Evolutionary conservation across 2,329 filamentous ascomycete genomes (phyloP), one percentile per base, ranked within the genome.

Genomic region (Diaporthe helianthi): DNA sequence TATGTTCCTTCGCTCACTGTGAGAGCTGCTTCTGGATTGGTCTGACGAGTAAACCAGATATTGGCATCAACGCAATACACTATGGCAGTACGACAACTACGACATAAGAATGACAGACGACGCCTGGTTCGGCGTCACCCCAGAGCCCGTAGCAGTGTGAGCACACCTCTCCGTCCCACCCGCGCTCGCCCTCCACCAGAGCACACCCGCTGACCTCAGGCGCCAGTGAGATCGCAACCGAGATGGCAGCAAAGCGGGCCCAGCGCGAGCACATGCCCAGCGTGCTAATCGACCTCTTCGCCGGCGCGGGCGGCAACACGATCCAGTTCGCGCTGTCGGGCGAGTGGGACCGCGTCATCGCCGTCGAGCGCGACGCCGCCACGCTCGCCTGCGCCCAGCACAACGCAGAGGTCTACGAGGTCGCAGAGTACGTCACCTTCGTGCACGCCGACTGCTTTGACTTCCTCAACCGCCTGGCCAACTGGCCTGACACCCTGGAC

Each of bases 81-180:
- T 99, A 73, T 99, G 97, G 81, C 90, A 91, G 19, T 87, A 86
- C 74, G 99, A 98, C 78, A 91, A 98, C 78, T 87, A 94, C 69
- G 95, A 94, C 67, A 87, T 99, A 73, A 91, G 90, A 84, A 89
- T 99, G 85, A 99, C 97, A 0, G 90, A 97, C 78, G 91, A 95
- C 80, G 92, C 94, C 66, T 99, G 96, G 96, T 99, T 96, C 78
- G 96, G 94, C 67, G 94, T 98, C 9, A 99, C 97, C 0, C 94
- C 96, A 17, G 95, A 99, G 79, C 92, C 93, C 5, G 89, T 99
- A 33, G 96, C 96, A 71, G 89, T 86, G 93, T 96, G 83, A 75
- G 85, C n/a, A 4, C 41, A 10, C 15, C 12, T 26, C 36, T 38
- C 12, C 12, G 13, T 15, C 22, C 4, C 15, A 26, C 31, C 15